phyloP scores from a whole-genome alignment of 306 rosid genomes.

The Pueraria montana region DNA sequence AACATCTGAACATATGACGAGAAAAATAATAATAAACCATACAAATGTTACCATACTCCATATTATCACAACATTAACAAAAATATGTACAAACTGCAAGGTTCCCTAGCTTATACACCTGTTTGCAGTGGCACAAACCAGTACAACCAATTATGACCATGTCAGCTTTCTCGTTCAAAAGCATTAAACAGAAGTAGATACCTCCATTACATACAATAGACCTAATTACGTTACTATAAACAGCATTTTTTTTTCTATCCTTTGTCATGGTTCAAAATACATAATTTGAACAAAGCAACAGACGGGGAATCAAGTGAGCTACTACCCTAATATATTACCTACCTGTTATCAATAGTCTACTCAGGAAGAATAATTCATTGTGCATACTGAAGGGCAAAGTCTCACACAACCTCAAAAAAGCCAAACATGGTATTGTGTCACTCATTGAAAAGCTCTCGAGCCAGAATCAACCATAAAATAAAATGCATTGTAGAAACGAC shows the following conservation, averaged over 20 bases:
- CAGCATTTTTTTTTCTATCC: conserved; percentile 52
- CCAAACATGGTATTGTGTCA: conserved; percentile 65
- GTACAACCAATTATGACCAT: conserved; percentile 49
- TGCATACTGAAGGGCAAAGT: conserved; percentile 68
- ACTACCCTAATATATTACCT: conserved; percentile 74
- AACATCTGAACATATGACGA: not conserved
- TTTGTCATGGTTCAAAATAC: conserved; percentile 63
- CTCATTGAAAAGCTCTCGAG: conserved; percentile 61
- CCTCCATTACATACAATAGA: conserved; percentile 56
- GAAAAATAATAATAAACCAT: conserved; percentile 10
- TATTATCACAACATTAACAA: conserved; percentile 37
- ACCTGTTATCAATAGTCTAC: conserved; percentile 70
- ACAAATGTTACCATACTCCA: conserved; percentile 42
- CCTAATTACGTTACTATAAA: conserved; percentile 66
- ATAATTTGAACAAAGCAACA: conserved; percentile 66
- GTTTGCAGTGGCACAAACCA: conserved; percentile 42
- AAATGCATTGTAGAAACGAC: conserved; percentile 58
- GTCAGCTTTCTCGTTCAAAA: conserved; percentile 54
- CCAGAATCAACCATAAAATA: conserved; percentile 66
- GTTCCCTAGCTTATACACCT: conserved; percentile 45
- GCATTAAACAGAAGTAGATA: conserved; percentile 40
- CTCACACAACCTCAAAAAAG: conserved; percentile 77
- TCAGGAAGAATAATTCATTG: conserved; percentile 74
- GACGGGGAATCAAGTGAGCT: conserved; percentile 60
- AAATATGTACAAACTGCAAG: conserved; percentile 51